Conservation (phyloP, 805 yeast genomes). For the Saccharomyces mikatae region DNA sequence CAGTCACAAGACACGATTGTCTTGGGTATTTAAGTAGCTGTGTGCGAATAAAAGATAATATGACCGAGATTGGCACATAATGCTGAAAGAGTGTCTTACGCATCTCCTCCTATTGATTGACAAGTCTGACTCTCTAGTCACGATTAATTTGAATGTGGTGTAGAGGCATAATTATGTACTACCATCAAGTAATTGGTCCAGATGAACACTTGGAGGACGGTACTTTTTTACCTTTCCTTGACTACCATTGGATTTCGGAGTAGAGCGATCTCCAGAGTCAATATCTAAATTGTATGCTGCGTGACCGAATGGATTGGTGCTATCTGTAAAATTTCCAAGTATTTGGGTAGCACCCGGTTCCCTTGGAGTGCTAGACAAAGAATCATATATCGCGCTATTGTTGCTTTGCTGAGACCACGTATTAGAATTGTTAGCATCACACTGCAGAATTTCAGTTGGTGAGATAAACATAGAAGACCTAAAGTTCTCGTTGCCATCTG, state of each 20-base stretch:
- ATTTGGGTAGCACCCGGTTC: slow-evolving; percentile 1
- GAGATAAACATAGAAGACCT: slow-evolving; percentile 44
- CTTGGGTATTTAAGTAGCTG: background rate
- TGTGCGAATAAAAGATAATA: background rate
- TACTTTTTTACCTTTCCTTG: slow-evolving; percentile 10
- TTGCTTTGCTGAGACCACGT: slow-evolving; percentile 2
- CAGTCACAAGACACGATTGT: background rate
- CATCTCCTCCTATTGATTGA: background rate
- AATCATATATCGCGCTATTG: slow-evolving; percentile 6
- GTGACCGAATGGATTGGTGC: background rate
- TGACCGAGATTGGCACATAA: background rate
- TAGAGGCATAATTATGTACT: slow-evolving; percentile 2
- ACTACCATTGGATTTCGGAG: background rate
- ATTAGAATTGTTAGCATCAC: slow-evolving; percentile 9
- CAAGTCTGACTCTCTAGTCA: background rate
- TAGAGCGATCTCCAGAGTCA: background rate
- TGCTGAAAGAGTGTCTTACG: background rate
- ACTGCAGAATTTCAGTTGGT: slow-evolving; percentile 39
- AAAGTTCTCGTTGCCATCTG: slow-evolving; percentile 11
- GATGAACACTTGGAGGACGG: slow-evolving; percentile 43
- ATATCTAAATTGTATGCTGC: background rate
- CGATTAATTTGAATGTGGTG: background rate
- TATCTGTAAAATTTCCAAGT: background rate
- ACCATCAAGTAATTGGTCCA: slow-evolving; percentile 39
- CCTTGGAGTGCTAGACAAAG: slow-evolving; percentile 10